Conservation (phyloP, 768 basidiomycete species). For the Tylopilus sp. region DNA sequence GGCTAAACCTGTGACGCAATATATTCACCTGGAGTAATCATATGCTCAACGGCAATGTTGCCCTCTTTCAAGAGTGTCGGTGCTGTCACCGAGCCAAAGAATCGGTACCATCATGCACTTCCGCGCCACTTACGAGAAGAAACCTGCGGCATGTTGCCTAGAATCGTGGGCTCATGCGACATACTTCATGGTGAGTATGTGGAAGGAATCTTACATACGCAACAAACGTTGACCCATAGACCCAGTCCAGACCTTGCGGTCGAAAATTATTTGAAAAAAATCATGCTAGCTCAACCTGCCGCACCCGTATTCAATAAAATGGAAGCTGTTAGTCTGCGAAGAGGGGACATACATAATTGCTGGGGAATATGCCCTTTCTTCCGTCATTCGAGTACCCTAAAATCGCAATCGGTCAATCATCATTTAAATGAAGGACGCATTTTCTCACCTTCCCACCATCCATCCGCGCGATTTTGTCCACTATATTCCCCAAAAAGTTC, state of each 20-base stretch:
- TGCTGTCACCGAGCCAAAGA: slow-evolving; percentile 16
- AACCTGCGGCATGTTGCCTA: slow-evolving; percentile 21
- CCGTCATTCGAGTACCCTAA: slow-evolving; percentile 59
- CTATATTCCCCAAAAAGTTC: slow-evolving; percentile 59
- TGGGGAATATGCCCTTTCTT: slow-evolving; percentile 79
- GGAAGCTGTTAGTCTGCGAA: slow-evolving; percentile 9
- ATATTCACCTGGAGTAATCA: slow-evolving; percentile 20
- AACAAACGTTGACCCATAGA: slow-evolving; percentile 18
- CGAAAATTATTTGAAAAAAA: not conserved
- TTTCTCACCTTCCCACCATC: slow-evolving; percentile 82
- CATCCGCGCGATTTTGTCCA: slow-evolving; percentile 67
- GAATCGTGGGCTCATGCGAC: slow-evolving; percentile 11
- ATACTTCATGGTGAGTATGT: slow-evolving; percentile 16
- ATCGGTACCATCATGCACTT: slow-evolving; percentile 23
- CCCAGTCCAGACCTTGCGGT: slow-evolving; percentile 3
- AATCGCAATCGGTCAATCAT: slow-evolving; percentile 25
- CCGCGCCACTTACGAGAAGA: slow-evolving; percentile 32
- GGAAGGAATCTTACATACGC: slow-evolving; percentile 25
- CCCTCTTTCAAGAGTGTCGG: slow-evolving; percentile 7
- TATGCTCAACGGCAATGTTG: slow-evolving; percentile 13
- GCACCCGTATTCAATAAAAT: slow-evolving; percentile 20
- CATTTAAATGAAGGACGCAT: slow-evolving; percentile 16
- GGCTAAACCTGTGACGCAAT: slow-evolving; percentile 26
- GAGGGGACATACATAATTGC: slow-evolving; percentile 70
- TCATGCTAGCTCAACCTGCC: slow-evolving; percentile 51